Evolutionary conservation across 176 grass and related monocot genomes (phyloP).

Genomic region (Zoysia japonica): DNA sequence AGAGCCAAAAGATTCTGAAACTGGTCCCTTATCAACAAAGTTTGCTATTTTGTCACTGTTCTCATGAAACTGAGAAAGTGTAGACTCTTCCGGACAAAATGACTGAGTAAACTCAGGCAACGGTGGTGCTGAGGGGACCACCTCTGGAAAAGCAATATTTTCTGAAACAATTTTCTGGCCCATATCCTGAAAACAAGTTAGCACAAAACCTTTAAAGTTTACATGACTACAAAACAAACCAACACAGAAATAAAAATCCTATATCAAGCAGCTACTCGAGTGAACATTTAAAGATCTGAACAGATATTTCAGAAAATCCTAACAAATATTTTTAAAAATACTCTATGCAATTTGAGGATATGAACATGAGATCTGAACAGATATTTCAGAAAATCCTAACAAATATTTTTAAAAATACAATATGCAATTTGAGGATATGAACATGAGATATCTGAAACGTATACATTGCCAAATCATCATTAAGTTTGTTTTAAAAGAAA

Average conservation of each 20-base stretch:
- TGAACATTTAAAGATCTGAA: slow-evolving; percentile 10
- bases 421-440: background rate
- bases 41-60: slow-evolving; percentile 25
- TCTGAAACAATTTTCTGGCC: slow-evolving; percentile 30
- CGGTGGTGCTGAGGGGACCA: slow-evolving; percentile 51
- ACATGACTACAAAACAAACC: background rate
- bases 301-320: background rate
- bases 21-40: slow-evolving; percentile 31
- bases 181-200: slow-evolving; percentile 38
- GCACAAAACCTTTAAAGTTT: background rate
- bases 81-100: slow-evolving; percentile 11
- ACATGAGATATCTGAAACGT: background rate
- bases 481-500: slow-evolving; percentile 5
- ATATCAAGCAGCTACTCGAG: background rate
- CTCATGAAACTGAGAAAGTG: slow-evolving; percentile 40
- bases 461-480: slow-evolving; percentile 6
- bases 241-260: background rate
- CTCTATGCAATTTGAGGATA: background rate
- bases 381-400: background rate
- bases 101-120: slow-evolving; percentile 41
- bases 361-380: slow-evolving; percentile 3
- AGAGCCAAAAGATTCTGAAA: slow-evolving; percentile 48
- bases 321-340: background rate
- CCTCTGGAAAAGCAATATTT: slow-evolving; percentile 22
- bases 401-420: no score